Evolutionary conservation across 1,284 basidiomycete genomes (phyloP).

Genomic region (Amylostereum chailletii): DNA sequence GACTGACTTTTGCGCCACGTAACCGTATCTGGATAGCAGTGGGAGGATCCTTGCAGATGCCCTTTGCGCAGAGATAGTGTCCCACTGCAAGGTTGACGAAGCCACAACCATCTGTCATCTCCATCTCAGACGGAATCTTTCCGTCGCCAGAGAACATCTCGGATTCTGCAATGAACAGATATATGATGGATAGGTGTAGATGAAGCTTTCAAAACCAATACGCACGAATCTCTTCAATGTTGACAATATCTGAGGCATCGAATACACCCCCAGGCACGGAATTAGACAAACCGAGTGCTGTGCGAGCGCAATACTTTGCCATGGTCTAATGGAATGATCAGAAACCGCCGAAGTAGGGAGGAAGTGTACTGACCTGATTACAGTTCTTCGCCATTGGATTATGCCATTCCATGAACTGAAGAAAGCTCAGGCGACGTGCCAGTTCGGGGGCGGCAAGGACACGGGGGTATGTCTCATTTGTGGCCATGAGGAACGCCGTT

Average conservation of each 20-base stretch:
- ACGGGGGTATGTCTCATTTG: slow-evolving; percentile 19
- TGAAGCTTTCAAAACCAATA: neutral
- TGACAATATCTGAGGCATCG: slow-evolving; percentile 14
- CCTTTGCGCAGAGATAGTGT: slow-evolving; percentile 17
- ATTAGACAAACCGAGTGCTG: slow-evolving; percentile 28
- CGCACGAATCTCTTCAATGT: slow-evolving; percentile 23
- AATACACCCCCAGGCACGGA: slow-evolving; percentile 29
- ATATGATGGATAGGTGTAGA: neutral
- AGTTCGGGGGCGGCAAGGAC: neutral
- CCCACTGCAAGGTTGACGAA: slow-evolving; percentile 25
- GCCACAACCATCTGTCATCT: slow-evolving; percentile 40
- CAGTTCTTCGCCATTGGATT: slow-evolving; percentile 24
- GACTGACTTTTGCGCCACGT: slow-evolving; percentile 25
- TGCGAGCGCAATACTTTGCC: slow-evolving; percentile 31
- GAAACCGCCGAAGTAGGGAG: neutral
- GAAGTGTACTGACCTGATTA: slow-evolving; percentile 21
- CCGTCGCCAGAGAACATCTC: slow-evolving; percentile 12
- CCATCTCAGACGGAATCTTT: slow-evolving; percentile 23
- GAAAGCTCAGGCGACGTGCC: slow-evolving; percentile 13
- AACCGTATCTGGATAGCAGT: slow-evolving; percentile 33
- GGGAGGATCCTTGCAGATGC: slow-evolving; percentile 22
- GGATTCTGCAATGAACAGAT: slow-evolving; percentile 11
- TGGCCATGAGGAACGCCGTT: slow-evolving; percentile 27
- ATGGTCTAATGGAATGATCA: slow-evolving; percentile 21
- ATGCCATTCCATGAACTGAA: slow-evolving; percentile 24